Percentiles rank a stretch among this genome's conserved stretches.
phyloP scores from a whole-genome alignment of 73 alveolate species.

The Symbiodinium natans region DNA sequence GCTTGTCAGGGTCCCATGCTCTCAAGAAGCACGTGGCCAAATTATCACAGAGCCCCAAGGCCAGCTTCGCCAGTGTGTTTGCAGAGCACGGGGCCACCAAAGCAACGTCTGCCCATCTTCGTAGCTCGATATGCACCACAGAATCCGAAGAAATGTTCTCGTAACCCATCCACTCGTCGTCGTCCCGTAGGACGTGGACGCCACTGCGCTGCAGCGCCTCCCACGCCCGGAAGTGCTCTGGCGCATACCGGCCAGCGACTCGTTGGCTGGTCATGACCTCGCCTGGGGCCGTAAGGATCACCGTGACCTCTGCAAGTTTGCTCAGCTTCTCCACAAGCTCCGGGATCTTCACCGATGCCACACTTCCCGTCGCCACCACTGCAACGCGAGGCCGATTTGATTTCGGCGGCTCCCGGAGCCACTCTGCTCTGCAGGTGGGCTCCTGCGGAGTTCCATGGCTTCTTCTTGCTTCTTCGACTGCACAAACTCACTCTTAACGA shows the following conservation, averaged over 20 bases:
- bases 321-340: conserved; percentile 42
- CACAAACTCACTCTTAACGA: too few relatives aligned
- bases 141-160: conserved; percentile 42
- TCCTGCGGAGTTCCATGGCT: background rate
- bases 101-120: conserved; percentile 81
- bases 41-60: conserved; percentile 80
- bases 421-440: conserved; percentile 37
- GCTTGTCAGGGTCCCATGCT: conserved; percentile 83
- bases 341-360: conserved; percentile 66
- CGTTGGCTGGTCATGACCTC: background rate
- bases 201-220: conserved; percentile 9
- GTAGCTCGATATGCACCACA: conserved; percentile 75
- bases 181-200: conserved; percentile 15
- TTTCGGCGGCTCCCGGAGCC: background rate
- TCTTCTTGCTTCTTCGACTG: too few relatives aligned
- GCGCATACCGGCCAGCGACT: conserved; percentile 22
- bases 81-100: conserved; percentile 89
- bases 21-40: conserved; percentile 54
- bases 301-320: conserved; percentile 19
- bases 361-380: conserved; percentile 37
- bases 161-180: conserved; percentile 73
- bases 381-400: background rate
- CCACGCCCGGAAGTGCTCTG: background rate
- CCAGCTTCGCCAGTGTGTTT: conserved; percentile 71
- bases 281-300: conserved; percentile 43